Evolutionary conservation across 2,329 filamentous ascomycete species (phyloP).

Genomic region (Fusarium robinianum): DNA sequence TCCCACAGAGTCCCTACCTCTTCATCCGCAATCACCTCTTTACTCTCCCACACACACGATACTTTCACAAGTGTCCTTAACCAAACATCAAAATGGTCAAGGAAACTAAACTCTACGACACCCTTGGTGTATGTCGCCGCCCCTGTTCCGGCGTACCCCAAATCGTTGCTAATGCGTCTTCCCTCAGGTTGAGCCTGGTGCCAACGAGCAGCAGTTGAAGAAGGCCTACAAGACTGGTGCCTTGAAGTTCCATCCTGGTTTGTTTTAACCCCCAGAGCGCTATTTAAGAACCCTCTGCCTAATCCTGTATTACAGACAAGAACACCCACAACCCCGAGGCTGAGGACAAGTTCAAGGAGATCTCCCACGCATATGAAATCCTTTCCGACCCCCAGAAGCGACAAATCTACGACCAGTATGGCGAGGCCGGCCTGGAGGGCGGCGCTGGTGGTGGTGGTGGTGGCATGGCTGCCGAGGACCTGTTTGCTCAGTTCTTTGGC

Average conservation of each 20-base stretch:
- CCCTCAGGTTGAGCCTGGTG: conserved; percentile 72
- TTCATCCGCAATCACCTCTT: conserved; percentile 9
- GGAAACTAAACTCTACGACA: conserved; percentile 79
- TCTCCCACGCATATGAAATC: conserved; percentile 94
- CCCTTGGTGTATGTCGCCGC: conserved; percentile 67
- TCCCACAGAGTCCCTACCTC: conserved; percentile 22
- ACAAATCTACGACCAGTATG: conserved; percentile 93
- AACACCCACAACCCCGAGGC: conserved; percentile 92
- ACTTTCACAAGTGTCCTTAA: conserved; percentile 4
- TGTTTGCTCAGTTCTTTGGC: conserved; percentile 96
- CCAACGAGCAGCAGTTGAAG: conserved; percentile 85
- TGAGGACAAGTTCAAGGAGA: conserved; percentile 97
- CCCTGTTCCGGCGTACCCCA: background rate
- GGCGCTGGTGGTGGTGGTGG: conserved; percentile 72
- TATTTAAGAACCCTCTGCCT: conserved; percentile 6
- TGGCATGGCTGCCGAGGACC: conserved; percentile 93
- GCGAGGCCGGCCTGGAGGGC: conserved; percentile 93
- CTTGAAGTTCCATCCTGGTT: conserved; percentile 83
- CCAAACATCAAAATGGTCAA: conserved; percentile 67
- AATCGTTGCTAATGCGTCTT: conserved; percentile 24
- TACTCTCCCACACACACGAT: conserved; percentile 10
- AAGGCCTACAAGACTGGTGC: conserved; percentile 86
- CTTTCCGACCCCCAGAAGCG: conserved; percentile 93
- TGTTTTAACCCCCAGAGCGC: conserved; percentile 37
- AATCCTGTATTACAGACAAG: conserved; percentile 73